phyloP scores from a whole-genome alignment of 2,329 filamentous ascomycete genomes.

The Talaromyces sp. region DNA sequence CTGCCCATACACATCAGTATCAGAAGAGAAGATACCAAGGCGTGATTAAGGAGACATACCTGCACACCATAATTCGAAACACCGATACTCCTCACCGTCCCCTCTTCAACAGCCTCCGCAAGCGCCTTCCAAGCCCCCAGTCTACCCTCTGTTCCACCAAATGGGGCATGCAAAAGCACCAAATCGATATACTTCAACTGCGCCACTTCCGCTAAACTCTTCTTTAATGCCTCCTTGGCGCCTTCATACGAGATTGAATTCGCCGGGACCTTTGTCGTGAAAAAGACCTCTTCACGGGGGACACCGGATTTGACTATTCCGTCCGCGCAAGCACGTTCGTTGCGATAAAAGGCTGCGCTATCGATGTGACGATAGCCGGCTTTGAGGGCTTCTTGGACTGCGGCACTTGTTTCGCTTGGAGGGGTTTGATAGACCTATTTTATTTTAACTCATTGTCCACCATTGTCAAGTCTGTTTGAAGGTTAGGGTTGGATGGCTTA shows the following conservation, averaged over 20 bases:
- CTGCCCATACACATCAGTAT: neutral
- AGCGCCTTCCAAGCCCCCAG: conserved; percentile 42
- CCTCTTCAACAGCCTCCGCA: conserved; percentile 39
- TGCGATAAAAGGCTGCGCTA: conserved; percentile 51
- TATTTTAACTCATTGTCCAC: neutral
- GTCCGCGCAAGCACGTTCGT: conserved; percentile 63
- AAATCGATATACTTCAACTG: conserved; percentile 64
- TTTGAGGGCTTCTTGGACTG: conserved; percentile 9
- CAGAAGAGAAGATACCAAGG: too few relatives aligned
- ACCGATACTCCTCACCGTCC: conserved; percentile 40
- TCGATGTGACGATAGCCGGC: conserved; percentile 12
- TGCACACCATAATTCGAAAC: conserved; percentile 42
- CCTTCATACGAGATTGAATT: neutral
- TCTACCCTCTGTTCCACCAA: conserved; percentile 36
- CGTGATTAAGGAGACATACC: neutral
- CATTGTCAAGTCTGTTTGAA: too few relatives aligned
- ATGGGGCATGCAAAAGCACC: conserved; percentile 41
- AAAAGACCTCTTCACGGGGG: neutral
- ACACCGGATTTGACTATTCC: conserved; percentile 61
- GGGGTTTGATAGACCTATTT: neutral
- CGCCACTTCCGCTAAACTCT: conserved; percentile 60
- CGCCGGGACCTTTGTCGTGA: neutral
- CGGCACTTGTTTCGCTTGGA: neutral
- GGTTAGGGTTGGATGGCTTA: neutral
- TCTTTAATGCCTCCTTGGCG: conserved; percentile 23